These are phyloP conservation scores for Pythium aquatile DNA, from an alignment of 352 stramenopile genomes.

Conservation along the genomic window DNA sequence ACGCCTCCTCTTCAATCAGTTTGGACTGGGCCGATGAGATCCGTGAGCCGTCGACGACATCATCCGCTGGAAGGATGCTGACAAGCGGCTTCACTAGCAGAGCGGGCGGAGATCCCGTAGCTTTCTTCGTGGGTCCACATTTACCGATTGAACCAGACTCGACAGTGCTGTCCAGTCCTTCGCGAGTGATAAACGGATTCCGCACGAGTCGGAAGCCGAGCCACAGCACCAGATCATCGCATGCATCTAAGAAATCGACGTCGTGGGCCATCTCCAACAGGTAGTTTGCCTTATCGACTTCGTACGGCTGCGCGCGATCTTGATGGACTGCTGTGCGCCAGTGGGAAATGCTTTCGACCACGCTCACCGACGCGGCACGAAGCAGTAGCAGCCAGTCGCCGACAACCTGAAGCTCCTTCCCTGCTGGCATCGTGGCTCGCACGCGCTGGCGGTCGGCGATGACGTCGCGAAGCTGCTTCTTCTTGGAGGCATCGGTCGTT, in stretches of 20 bases:
- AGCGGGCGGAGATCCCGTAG: conserved; percentile 17
- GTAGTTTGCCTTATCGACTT: conserved; percentile 46
- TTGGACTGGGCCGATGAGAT: conserved; percentile 32
- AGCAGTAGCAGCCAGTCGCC: conserved; percentile 53
- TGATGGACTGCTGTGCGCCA: conserved; percentile 46
- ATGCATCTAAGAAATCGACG: conserved; percentile 48
- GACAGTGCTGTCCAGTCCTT: conserved; percentile 28
- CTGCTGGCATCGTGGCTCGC: conserved; percentile 24
- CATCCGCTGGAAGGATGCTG: conserved; percentile 46
- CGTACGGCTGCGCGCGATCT: conserved; percentile 33
- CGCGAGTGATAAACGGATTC: conserved; percentile 52
- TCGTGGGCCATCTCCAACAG: conserved; percentile 56
- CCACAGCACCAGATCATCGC: conserved; percentile 41
- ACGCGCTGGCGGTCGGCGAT: conserved; percentile 22
- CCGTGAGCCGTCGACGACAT: conserved; percentile 40
- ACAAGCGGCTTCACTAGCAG: conserved; percentile 42
- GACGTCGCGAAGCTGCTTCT: conserved; percentile 21
- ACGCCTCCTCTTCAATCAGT: conserved; percentile 50
- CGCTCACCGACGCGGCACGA: conserved; percentile 52
- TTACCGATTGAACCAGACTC: conserved; percentile 14
- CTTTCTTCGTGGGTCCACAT: background rate
- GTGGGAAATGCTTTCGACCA: conserved; percentile 44
- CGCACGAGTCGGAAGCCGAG: conserved; percentile 49
- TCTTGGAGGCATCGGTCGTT: conserved; percentile 21
- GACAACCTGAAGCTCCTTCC: conserved; percentile 54